Base-by-base conservation (phyloP, 2,329 filamentous ascomycete genomes). In the Triangularia verruculosa region DNA sequence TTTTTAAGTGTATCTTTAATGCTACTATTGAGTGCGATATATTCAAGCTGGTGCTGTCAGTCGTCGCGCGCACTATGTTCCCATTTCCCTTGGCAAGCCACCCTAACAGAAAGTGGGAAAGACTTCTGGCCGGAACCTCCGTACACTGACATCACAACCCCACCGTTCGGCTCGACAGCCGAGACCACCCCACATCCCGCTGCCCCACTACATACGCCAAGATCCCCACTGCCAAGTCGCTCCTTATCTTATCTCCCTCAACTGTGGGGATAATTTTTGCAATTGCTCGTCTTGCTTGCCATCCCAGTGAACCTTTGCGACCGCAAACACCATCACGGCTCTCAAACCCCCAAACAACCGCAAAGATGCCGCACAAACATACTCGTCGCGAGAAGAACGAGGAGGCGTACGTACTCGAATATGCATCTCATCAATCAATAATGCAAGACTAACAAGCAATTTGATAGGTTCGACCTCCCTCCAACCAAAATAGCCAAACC, bases 301-400 rank as follows among this genome's bases (percentile, higher is more conserved):
- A 56, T 54, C 27, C 28, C 15, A 62, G 32, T 6, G 11, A 39
- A 43, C 11, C 24, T 51, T 32, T 51, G 32, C 57, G 25, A 52
- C 24, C 17, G 34, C 24, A 24, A 27, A 52, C 57, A 52, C 39
- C 55, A 59, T 32, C 39, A 52, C 55, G 58, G 39, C 22, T 47
- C 52, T 34, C 61, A 59, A 15, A 47, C 24, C 32, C 17, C 15
- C 22, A 47, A 59, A 59, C n/a, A 39, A 27, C 22, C 34, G 57
- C 54, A 66, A 78, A 64, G 32, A 96, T 96, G 92, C 92, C 92
- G 75, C 91, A 94, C 79, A 96, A 96, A 78, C 92, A 96, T 75
- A 94, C 89, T 67, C 84, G 90, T 68, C 85, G 85, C 62, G 81
- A 79, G 11, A 80, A 80, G 58, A 83, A 88, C 64, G 78, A 80